Evolutionary conservation across 305 asterid genomes (phyloP), one percentile per base, ranked within the genome.

Genomic region (Salvia sclarea): DNA sequence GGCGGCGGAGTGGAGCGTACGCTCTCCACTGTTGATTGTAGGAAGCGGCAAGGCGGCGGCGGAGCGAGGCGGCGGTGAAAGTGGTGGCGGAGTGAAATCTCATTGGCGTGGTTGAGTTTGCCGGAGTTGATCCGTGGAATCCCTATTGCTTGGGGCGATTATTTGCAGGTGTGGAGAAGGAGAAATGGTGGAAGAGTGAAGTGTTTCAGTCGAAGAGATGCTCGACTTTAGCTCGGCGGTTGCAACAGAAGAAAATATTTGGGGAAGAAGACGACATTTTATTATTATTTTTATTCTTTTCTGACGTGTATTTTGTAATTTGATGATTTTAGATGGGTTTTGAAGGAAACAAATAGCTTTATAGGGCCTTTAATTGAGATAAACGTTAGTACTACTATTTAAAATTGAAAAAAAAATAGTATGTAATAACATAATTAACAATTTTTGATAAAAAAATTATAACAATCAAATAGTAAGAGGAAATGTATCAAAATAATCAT

Each of bases 1-100:
- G 75, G 56, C 48, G 73, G 21, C 52, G 75, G 48, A 61, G 63
- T 11, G 81, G 72, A 54, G 30, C 66, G 74, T 75, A 76, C 52
- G 76, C 18, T 52, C 84, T 75, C 76, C 74, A 61, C 63, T 68
- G 82, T 18, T 56, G 87, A 57, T 76, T 75, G 74, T 61, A 71
- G 47, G 20, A 16, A 30, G 11, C 43, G 33, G 30, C 58, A 12
- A 45, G 60, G 24, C 54, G 79, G 66, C 74, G 80, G 75, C 77
- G 77, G 10, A 67, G 28, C 77, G 79, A 67, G 45, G 38, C 47
- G 35, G 62, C 76, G 53, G 86, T 64, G 78, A 79, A 44, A 67
- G 75, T 62, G 49, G 66, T 43, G n/a, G 71, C 37, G 50, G 64
- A 41, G 73, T 79, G 37, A 57, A 86, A 78, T 69, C 76, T 66